These are phyloP conservation scores for Globisporangium polare DNA, from an alignment of 352 stramenopile species.

Conservation along the genomic window DNA sequence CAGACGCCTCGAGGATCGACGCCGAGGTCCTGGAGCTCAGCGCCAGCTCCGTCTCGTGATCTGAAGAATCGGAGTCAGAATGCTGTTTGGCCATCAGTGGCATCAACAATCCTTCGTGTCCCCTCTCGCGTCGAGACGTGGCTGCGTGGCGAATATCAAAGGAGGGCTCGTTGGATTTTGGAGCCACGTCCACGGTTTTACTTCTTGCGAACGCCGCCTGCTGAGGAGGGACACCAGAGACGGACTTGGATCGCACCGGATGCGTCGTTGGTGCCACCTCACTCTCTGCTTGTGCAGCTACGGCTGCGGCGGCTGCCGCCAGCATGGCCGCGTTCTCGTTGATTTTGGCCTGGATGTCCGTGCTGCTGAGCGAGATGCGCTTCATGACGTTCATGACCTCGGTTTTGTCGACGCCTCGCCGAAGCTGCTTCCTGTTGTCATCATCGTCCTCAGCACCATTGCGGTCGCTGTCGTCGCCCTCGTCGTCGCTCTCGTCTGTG, in stretches of 20 bases:
- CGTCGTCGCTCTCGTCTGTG: conserved; percentile 56
- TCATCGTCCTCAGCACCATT: not conserved
- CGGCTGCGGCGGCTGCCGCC: not conserved
- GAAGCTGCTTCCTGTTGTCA: not conserved
- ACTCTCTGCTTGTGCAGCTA: not conserved
- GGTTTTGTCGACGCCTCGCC: not conserved
- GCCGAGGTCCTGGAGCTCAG: not conserved
- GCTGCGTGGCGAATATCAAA: not conserved
- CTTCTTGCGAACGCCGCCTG: conserved; percentile 5
- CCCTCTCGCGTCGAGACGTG: not conserved
- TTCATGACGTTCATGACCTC: conserved; percentile 15
- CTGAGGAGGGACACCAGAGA: not conserved
- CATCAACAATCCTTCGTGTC: not conserved
- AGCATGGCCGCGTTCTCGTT: conserved; percentile 5
- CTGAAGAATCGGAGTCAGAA: not conserved
- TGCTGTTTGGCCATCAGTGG: not conserved
- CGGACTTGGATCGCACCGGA: conserved; percentile 2
- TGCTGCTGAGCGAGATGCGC: conserved; percentile 10
- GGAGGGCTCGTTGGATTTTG: not conserved
- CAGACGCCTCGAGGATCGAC: not conserved
- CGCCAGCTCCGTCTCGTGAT: not conserved
- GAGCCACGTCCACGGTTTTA: conserved; percentile 1
- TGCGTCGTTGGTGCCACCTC: not conserved
- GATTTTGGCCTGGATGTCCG: conserved; percentile 17
- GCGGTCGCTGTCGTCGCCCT: conserved; percentile 22